Conservation (phyloP, 73 alveolate species). For the Tetrahymena thermophila region DNA sequence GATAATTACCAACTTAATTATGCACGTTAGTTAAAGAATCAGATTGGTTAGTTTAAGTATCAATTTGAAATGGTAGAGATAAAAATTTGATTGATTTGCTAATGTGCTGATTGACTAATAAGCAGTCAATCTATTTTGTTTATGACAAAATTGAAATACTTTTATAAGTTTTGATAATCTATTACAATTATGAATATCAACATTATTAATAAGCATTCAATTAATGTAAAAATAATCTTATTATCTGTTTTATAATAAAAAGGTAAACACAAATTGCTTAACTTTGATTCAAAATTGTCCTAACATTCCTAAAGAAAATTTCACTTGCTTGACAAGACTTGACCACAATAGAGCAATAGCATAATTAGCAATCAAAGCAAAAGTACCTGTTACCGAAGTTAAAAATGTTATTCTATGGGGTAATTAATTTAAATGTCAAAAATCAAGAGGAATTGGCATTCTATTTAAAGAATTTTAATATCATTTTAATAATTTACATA, state of each 20-base stretch:
- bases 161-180: not conserved
- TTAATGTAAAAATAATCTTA: too few relatives aligned
- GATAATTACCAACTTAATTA: not conserved
- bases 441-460: too few relatives aligned
- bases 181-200: not conserved
- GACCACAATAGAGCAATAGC: slow-evolving; percentile 74
- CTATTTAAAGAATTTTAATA: too few relatives aligned
- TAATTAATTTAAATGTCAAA: not conserved
- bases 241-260: not conserved
- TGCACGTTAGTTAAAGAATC: not conserved
- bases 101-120: not conserved
- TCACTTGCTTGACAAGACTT: slow-evolving; percentile 64
- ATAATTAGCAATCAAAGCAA: slow-evolving; percentile 40
- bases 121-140: too few relatives aligned
- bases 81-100: not conserved
- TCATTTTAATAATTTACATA: not conserved
- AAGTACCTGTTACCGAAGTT: slow-evolving; percentile 8
- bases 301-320: slow-evolving; percentile 68
- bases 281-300: slow-evolving; percentile 59
- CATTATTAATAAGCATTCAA: not conserved
- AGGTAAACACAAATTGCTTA: slow-evolving; percentile 72
- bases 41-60: not conserved
- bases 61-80: not conserved
- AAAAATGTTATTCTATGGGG: slow-evolving; percentile 51
- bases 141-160: too few relatives aligned